These are phyloP conservation scores for Sugiyamaella castrensis DNA, from an alignment of 1,139 yeast genomes.

Conservation along the genomic window DNA sequence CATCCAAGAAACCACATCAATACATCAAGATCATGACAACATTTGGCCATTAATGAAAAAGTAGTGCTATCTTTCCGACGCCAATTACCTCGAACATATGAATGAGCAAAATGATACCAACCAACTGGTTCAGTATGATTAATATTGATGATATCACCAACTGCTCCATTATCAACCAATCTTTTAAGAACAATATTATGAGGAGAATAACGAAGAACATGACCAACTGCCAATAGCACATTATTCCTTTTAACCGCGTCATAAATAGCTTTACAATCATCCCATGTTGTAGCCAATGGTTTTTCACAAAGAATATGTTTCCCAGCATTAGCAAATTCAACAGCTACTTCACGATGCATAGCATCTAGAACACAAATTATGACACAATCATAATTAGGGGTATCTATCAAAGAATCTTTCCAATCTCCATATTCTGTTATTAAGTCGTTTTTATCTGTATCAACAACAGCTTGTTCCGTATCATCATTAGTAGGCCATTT, in stretches of 20 bases:
- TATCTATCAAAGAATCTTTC: slow-evolving; percentile 23
- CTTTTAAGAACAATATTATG: slow-evolving; percentile 28
- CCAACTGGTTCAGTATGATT: slow-evolving; percentile 36
- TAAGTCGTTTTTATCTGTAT: too few species aligned
- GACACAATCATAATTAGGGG: slow-evolving; percentile 26
- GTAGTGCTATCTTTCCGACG: slow-evolving; percentile 24
- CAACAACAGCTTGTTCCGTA: slow-evolving; percentile 3
- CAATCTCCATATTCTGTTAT: slow-evolving; percentile 25
- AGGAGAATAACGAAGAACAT: slow-evolving; percentile 33
- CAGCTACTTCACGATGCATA: slow-evolving; percentile 32
- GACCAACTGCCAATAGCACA: slow-evolving; percentile 31
- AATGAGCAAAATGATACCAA: slow-evolving; percentile 34
- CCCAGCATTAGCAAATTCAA: slow-evolving; percentile 28
- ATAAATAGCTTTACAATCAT: slow-evolving; percentile 28
- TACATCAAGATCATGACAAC: slow-evolving; percentile 33
- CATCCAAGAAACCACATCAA: slow-evolving; percentile 30
- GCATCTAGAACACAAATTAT: slow-evolving; percentile 27
- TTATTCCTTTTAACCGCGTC: slow-evolving; percentile 27
- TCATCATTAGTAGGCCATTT: too few species aligned
- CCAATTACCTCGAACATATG: slow-evolving; percentile 36
- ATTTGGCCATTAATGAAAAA: slow-evolving; percentile 33
- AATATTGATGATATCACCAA: slow-evolving; percentile 30
- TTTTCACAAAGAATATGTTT: slow-evolving; percentile 32
- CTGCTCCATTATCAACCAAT: slow-evolving; percentile 25
- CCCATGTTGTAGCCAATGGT: slow-evolving; percentile 31